Percentiles rank a stretch among this genome's conserved stretches.
Evolutionary conservation across 1,284 basidiomycete species (phyloP).

Genomic region (Ceratobasidium sp.): DNA sequence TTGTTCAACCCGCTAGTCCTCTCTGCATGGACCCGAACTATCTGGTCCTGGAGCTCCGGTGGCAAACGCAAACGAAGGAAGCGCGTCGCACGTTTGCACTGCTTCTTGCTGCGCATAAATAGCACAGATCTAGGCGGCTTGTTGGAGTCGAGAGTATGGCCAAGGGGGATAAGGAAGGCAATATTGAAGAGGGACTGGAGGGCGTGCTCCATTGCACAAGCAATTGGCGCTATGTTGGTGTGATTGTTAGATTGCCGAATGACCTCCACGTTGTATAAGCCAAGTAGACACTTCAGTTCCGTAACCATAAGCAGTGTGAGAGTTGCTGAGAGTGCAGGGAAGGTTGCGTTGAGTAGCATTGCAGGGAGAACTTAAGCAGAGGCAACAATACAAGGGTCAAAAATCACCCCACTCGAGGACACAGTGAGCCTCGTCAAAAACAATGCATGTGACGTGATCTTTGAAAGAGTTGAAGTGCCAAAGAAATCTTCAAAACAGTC

Average conservation of each 20-base stretch:
- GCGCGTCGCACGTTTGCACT: not conserved
- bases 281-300: not conserved
- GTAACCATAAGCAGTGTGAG: not conserved
- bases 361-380: conserved; percentile 19
- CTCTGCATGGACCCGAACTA: conserved; percentile 27
- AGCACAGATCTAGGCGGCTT: conserved; percentile 16
- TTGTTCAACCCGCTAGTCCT: not conserved
- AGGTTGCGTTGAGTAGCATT: not conserved
- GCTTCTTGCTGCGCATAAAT: conserved; percentile 5
- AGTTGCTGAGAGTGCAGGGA: not conserved
- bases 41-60: not conserved
- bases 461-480: conserved; percentile 5
- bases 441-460: not conserved
- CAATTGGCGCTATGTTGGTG: not conserved
- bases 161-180: conserved; percentile 12
- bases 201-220: not conserved
- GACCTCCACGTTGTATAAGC: not conserved
- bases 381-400: not conserved
- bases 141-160: not conserved
- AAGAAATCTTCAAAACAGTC: not conserved
- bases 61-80: conserved; percentile 8
- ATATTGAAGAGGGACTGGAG: not conserved
- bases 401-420: conserved; percentile 23
- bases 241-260: conserved; percentile 22
- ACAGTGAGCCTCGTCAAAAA: conserved; percentile 29